Percentiles rank a stretch among this genome's conserved stretches.
Evolutionary conservation across 768 basidiomycete genomes (phyloP).

Genomic region (Thelephora ganbajun): DNA sequence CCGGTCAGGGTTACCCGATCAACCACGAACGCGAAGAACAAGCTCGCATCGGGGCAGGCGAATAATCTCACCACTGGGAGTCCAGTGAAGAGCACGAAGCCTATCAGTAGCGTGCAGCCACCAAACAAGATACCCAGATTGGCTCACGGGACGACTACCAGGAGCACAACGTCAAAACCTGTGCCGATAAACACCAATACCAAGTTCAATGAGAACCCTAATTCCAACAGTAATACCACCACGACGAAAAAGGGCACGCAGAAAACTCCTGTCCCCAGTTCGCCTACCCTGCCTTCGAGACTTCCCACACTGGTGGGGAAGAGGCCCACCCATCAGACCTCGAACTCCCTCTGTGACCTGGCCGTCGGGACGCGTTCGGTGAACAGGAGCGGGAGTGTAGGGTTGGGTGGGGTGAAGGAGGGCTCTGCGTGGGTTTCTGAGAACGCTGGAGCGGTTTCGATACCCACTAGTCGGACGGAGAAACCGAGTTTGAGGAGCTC

Average conservation of each 20-base stretch:
- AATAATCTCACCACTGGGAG: slow-evolving; percentile 9
- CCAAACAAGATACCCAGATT: slow-evolving; percentile 28
- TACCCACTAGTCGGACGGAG: slow-evolving; percentile 55
- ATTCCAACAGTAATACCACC: slow-evolving; percentile 33
- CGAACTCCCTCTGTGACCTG: slow-evolving; percentile 21
- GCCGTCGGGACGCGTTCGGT: slow-evolving; percentile 24
- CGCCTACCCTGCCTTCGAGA: slow-evolving; percentile 54
- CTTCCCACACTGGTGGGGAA: slow-evolving; percentile 60
- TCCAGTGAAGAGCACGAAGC: slow-evolving; percentile 13
- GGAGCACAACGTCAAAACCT: slow-evolving; percentile 30
- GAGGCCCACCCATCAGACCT: slow-evolving; percentile 26
- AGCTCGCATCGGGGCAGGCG: slow-evolving; percentile 12
- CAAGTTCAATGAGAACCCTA: slow-evolving; percentile 16
- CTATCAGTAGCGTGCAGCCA: slow-evolving; percentile 12
- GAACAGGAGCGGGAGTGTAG: slow-evolving; percentile 32
- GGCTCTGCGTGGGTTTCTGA: slow-evolving; percentile 67
- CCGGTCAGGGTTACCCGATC: slow-evolving; percentile 66
- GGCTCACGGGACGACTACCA: slow-evolving; percentile 29
- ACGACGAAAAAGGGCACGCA: neutral
- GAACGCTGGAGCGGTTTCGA: slow-evolving; percentile 54
- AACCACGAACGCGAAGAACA: slow-evolving; percentile 30
- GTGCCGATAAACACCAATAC: slow-evolving; percentile 15
- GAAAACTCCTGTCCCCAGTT: slow-evolving; percentile 7
- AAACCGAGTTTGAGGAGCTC: slow-evolving; percentile 64
- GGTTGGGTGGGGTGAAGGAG: slow-evolving; percentile 23